Evolutionary conservation across 352 stramenopile species (phyloP).

Genomic region (Phytophthora sp.): DNA sequence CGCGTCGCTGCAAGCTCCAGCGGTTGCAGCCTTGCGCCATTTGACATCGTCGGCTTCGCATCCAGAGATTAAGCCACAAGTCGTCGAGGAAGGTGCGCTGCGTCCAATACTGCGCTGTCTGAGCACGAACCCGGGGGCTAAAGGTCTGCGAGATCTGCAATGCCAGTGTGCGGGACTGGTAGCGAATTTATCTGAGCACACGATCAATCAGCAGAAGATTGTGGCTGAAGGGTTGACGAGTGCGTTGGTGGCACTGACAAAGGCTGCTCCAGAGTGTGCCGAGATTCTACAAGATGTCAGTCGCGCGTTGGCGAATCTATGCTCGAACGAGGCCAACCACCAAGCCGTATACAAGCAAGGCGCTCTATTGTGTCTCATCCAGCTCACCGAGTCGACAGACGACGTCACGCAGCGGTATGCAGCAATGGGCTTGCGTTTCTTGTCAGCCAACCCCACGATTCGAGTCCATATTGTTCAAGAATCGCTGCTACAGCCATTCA

Average conservation of each 20-base stretch:
- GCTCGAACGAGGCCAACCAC: conserved; percentile 96
- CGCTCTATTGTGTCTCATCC: conserved; percentile 89
- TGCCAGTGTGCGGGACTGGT: conserved; percentile 94
- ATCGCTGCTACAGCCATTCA: conserved; percentile 90
- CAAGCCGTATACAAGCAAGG: conserved; percentile 93
- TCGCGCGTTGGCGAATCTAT: conserved; percentile 92
- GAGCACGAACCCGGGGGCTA: conserved; percentile 55
- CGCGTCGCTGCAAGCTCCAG: conserved; percentile 87
- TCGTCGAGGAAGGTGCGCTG: conserved; percentile 85
- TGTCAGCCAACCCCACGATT: conserved; percentile 94
- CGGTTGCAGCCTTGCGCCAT: conserved; percentile 92
- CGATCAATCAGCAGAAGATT: conserved; percentile 91
- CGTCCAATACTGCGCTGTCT: conserved; percentile 90
- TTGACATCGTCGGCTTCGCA: conserved; percentile 72
- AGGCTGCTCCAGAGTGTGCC: conserved; percentile 67
- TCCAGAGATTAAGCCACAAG: conserved; percentile 85
- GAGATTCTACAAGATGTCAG: conserved; percentile 96
- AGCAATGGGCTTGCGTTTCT: conserved; percentile 95
- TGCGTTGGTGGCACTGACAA: conserved; percentile 81
- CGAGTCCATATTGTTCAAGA: conserved; percentile 93
- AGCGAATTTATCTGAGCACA: conserved; percentile 94
- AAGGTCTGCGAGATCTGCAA: conserved; percentile 89
- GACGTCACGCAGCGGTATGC: conserved; percentile 95
- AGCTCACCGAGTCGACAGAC: conserved; percentile 86
- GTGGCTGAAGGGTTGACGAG: conserved; percentile 90